Base-by-base conservation (phyloP, 169 alveolate species). In the Cryptosporidium xiaoi region DNA sequence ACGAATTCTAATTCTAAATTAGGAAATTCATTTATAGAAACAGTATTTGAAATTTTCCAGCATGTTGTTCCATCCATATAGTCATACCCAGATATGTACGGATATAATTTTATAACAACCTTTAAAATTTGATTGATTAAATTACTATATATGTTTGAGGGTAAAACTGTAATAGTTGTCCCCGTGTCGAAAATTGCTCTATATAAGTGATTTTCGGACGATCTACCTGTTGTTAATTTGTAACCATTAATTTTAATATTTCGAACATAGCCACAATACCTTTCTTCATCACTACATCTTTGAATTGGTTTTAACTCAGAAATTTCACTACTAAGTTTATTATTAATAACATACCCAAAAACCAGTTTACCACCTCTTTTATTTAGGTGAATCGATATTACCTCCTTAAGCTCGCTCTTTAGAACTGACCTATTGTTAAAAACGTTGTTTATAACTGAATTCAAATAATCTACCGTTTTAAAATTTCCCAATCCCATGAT, bases 401-500 rank as follows among this genome's bases (percentile, higher is more conserved):
- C 15, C 29, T 77, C 44, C 16, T 77, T 56, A 16, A 3, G 2
- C 18, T 60, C 2, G 44, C 3, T 5, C 1, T 13, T 55, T 6
- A 4, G 15, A 7, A 27, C 6, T 15, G 36, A 27, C 18, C 18
- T 33, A 20, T 33, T 62, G 15, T 29, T n/a, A 62, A 62, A 33
- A 6, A 62, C 18, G 24, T 27, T 62, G 4, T n/a, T 4, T 62
- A 62, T 27, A 27, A 33, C 46, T 6, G 67, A 24, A 33, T 24
- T 24, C 18, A 20, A 20, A 27, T 33, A 24, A 2, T 51, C 71
- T 24, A 3, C 15, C 10, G 29, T 56, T 18, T 34, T 36, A 60
- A 34, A 60, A 56, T 77, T 60, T 2, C 77, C 93, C 34, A 91
- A 60, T 3, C 94, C 94, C 62, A 83, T 62, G 18, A 91, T 89